A percentile compares a stretch with the other conserved stretches of the same genome.
Conservation (phyloP, 148 eudicot species). For the Rhododendron griersonianum region DNA sequence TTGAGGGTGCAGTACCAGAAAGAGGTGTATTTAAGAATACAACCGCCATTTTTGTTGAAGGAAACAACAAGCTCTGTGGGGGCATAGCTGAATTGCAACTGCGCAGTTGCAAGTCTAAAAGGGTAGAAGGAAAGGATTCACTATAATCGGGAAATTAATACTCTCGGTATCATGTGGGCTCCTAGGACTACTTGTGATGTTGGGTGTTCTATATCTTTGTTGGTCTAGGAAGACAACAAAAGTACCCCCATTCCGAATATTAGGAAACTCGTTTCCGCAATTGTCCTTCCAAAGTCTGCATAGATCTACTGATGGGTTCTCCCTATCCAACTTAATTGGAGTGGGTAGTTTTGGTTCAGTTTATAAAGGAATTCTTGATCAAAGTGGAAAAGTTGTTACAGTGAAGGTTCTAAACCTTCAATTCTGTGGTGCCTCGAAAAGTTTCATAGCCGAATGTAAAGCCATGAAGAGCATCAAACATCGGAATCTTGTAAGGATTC, state of each 20-base stretch:
- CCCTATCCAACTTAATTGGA: background rate
- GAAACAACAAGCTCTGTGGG: no score
- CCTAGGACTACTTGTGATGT: no score
- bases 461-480: background rate
- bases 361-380: background rate
- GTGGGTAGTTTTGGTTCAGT: background rate
- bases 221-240: no score
- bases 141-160: no score
- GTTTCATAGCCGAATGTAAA: no score
- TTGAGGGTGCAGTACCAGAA: background rate
- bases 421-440: background rate
- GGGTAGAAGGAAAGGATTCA: no score
- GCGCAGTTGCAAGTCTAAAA: background rate
- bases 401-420: background rate
- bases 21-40: background rate
- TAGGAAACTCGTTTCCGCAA: background rate
- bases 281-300: background rate
- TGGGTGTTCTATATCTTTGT: no score
- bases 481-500: background rate
- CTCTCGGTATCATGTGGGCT: no score
- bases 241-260: background rate
- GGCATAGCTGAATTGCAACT: no score
- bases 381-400: background rate
- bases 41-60: no score
- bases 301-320: background rate